Evolutionary conservation across 1,139 yeast genomes (phyloP), one percentile per base, ranked within the genome.

Genomic region (Hansenula lynferdii): DNA sequence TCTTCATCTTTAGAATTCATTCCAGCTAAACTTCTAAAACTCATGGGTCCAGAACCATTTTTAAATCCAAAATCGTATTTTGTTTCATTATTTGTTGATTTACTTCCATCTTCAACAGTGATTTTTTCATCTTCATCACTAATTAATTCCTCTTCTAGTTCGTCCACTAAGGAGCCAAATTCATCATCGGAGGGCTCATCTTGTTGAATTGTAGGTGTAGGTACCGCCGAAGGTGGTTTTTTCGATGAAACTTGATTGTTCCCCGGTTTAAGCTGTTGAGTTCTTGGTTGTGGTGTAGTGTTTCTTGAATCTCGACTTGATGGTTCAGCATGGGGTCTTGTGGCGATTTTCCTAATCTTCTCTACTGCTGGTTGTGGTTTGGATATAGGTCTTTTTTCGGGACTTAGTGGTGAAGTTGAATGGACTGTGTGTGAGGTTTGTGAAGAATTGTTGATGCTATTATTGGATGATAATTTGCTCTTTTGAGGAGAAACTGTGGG

Each of bases 21-120:
- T 2, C 55, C 55, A 18, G 52, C 53, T 21, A 53, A 29, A 16
- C 40, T 42, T 37, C 54, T 43, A 19, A 51, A 47, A 30, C 41
- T 51, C 9, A 37, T 44, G n/a, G 54, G 54, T 8, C 35, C 37
- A 11, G 33, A 28, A 5, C 34, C 37, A 35, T 18, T 19, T 18
- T 16, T 34, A 3, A 18, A 6, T 11, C 34, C 34, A 23, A 31
- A 23, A 31, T 23, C 17, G 18, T 12, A 31, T 8, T 15, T 20
- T 16, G 10, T 16, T 23, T 49, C 54, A 14, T 47, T 45, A 2
- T 40, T 41, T 12, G 46, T 43, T 24, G 44, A 32, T 8, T 17
- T 17, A 28, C n/a, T 24, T 12, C n/a, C 11, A 8, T 23, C 16
- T 12, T 25, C 32, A 30, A 15, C 20, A 8, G n/a, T n/a, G n/a